Evolutionary conservation across 352 stramenopile species (phyloP).

Genomic region (Pythium phragmitis): DNA sequence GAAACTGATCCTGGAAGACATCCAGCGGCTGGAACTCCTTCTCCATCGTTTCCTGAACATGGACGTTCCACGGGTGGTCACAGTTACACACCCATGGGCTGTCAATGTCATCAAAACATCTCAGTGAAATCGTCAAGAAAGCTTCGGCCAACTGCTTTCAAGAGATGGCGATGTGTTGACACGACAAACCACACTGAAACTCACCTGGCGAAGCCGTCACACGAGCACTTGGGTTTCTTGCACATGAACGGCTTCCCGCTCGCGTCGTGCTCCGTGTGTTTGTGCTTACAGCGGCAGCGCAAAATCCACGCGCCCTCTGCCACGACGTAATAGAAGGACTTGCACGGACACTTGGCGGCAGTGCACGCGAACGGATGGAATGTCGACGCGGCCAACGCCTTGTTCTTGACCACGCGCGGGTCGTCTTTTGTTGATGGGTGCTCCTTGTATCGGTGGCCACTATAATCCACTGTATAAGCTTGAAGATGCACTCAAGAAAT

Average conservation of each 20-base stretch:
- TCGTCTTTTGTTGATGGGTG: constrained; percentile 42
- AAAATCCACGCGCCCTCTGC: constrained; percentile 79
- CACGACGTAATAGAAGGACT: constrained; percentile 75
- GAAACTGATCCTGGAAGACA: constrained; percentile 40
- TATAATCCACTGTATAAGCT: constrained; percentile 11
- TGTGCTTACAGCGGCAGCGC: constrained; percentile 80
- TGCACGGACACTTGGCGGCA: constrained; percentile 27
- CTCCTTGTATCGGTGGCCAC: constrained; percentile 78
- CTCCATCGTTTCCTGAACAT: constrained; percentile 50
- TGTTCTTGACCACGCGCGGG: constrained; percentile 34
- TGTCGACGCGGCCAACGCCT: not conserved
- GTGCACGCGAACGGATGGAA: constrained; percentile 63
- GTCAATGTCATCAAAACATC: constrained; percentile 6
- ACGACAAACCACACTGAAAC: constrained; percentile 3
- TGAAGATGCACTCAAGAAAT: not conserved
- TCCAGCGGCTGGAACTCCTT: constrained; percentile 51
- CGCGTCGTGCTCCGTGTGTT: constrained; percentile 72
- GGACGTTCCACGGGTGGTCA: constrained; percentile 61
- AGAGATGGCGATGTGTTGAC: not conserved
- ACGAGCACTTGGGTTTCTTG: constrained; percentile 56
- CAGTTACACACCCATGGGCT: constrained; percentile 86
- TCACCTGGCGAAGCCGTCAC: constrained; percentile 65
- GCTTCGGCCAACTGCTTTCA: not conserved
- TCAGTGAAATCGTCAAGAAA: not conserved
- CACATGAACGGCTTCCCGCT: constrained; percentile 38